Base-by-base conservation (phyloP, 345 rosid genomes). In the Melaleuca quinquenervia region DNA sequence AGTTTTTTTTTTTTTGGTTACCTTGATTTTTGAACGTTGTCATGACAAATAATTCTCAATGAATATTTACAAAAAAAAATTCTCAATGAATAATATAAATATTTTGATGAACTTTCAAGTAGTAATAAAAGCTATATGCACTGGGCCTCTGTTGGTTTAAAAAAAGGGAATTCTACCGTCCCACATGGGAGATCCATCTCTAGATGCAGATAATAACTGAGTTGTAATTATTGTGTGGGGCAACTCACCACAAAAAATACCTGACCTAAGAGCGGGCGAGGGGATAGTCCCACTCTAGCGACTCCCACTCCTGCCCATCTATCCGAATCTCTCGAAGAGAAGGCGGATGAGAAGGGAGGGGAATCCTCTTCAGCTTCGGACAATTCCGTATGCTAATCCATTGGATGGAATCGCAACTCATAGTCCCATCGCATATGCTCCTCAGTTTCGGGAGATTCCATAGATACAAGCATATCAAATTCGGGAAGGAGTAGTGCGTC, bases 341-440 rank as follows among this genome's bases (percentile, higher is more conserved):
- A 15, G 0, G 3, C 15, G 64, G 64, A 26, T 15, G 64, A 26
- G 64, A 24, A 56, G 11, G 14, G 29, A 56, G 11, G 26, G 64
- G 29, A 56, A 56, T 56, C 8, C 6, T 5, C 29, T 26, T 11
- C 7, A 56, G 64, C 3, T 56, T 5, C 7, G 1, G 15, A 56
- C 62, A 26, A 0, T 0, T 0, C 0, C 0, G 0, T 56, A 56
- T 26, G 0, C 2, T 0, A 26, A 26, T 26, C 26, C 0, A 11
- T 11, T 5, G 64, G 70, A 58, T 26, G 14, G n/a, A 6, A 58
- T 58, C 0, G 64, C 70, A n/a, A 12, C 58, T 54, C 58, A 54
- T 3, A 12, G n/a, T 54, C 1, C n/a, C 58, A 54, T 54, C 58
- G 22, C n/a, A 54, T 54, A 9, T 0, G 2, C 58, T 54, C 58